Base-by-base conservation (phyloP, 2,329 filamentous ascomycete species). In the Fusarium sp. region DNA sequence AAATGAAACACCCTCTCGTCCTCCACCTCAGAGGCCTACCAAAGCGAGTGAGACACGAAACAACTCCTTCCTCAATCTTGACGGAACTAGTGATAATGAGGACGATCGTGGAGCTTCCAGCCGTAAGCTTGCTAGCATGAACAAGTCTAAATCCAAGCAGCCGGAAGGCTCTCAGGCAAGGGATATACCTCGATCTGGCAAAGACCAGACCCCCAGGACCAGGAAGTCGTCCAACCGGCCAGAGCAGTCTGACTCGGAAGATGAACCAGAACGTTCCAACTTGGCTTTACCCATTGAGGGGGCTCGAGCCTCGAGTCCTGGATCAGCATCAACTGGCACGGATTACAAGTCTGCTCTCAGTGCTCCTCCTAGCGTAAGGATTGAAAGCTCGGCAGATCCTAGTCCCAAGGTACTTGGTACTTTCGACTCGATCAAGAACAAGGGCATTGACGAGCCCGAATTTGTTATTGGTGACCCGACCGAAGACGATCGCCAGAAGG, bases 401-500 rank as follows among this genome's bases (percentile, higher is more conserved):
- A 81, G 79, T 55, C 78, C 81, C 19, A 80, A 80, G 65, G 69
- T 74, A 0, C 46, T 76, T 14, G 76, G 72, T 13, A 75, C 76
- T 1, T 73, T 79, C 19, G 74, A 81, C 7, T 65, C 74, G 4
- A 76, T 79, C 47, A 75, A 77, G 61, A 65, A 73, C 5, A 83
- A 84, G 64, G 81, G 82, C 11, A 79, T 89, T 13, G 87, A 89
- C 53, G 87, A 89, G 73, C 87, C 87, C 6, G 84, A 87, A 22
- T 86, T 88, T 47, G 79, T 87, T 3, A 77, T 89, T 33, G 87
- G 87, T 33, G 85, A 88, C 24, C 87, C 87, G 9, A 86, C 88
- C 2, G 87, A 89, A 38, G 89, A 92, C 59, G 94, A 97, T 72
- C 85, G 87, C 21, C 88, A 92, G 70, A 93, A 92, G 76, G 96